Evolutionary conservation across 148 eudicot species (phyloP).

Genomic region (Nepenthes gracilis): DNA sequence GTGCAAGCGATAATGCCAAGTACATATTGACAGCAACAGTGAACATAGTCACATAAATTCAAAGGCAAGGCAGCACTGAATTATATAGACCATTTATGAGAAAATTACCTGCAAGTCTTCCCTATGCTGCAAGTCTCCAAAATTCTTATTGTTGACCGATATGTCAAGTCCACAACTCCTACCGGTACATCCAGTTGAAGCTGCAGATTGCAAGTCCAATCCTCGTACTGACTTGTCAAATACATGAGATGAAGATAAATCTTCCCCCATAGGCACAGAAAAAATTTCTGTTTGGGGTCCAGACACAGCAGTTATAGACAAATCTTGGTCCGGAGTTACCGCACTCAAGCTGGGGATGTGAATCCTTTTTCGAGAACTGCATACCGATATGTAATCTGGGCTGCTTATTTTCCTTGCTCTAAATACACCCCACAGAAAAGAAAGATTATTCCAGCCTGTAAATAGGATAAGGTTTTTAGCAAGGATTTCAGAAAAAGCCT

Average conservation of each 20-base stretch:
- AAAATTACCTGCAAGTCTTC: no score
- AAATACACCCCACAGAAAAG: constrained; percentile 39
- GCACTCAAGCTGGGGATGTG: constrained; percentile 5
- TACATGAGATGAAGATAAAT: not conserved
- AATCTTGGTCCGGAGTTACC: constrained; percentile 1
- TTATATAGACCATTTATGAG: no score
- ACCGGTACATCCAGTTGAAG: not conserved
- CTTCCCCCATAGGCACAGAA: not conserved
- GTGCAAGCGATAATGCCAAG: no score
- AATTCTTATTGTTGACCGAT: not conserved
- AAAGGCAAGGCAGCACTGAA: no score
- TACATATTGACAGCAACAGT: no score
- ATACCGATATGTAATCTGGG: constrained; percentile 1
- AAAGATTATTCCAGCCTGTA: constrained; percentile 42
- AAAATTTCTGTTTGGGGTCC: not conserved
- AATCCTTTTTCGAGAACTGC: not conserved
- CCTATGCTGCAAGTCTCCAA: no score
- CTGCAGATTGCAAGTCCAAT: not conserved
- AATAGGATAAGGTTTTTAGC: not conserved
- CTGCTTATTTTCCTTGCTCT: constrained; percentile 15
- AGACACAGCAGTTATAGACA: not conserved
- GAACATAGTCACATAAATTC: no score
- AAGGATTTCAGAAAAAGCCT: no score
- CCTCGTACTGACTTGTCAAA: not conserved
- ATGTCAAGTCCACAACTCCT: not conserved